Evolutionary conservation across 169 alveolate species (phyloP).

Genomic region (Perkinsus olseni): DNA sequence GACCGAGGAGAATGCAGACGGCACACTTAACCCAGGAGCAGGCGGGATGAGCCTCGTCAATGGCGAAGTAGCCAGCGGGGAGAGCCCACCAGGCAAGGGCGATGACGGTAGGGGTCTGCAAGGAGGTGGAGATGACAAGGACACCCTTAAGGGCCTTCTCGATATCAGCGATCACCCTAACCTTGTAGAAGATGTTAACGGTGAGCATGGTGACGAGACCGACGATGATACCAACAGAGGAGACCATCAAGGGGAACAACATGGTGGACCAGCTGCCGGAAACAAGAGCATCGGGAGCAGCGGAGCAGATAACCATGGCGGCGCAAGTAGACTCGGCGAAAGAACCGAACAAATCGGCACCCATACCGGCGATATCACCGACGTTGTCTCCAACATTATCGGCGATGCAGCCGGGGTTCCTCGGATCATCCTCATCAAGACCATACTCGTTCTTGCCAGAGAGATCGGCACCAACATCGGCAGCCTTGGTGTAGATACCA

Average conservation of each 20-base stretch:
- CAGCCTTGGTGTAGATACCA: conserved; percentile 70
- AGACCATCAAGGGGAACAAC: conserved; percentile 50
- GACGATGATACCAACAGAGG: conserved; percentile 55
- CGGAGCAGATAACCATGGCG: conserved; percentile 23
- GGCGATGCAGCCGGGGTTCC: conserved; percentile 69
- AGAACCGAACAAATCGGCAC: conserved; percentile 72
- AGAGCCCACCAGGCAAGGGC: conserved; percentile 37
- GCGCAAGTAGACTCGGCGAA: conserved; percentile 71
- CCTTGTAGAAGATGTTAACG: conserved; percentile 44
- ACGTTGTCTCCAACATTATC: conserved; percentile 74
- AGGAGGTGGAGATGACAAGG: conserved; percentile 57
- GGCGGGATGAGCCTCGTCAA: conserved; percentile 14
- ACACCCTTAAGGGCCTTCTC: conserved; percentile 59
- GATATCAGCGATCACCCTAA: conserved; percentile 39
- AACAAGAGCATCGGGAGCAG: neutral
- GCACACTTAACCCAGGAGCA: conserved; percentile 37
- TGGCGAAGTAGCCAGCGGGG: conserved; percentile 2
- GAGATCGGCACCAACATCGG: conserved; percentile 69
- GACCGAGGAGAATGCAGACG: conserved; percentile 52
- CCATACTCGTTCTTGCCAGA: conserved; percentile 67
- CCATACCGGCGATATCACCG: conserved; percentile 75
- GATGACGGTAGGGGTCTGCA: conserved; percentile 56
- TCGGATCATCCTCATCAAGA: conserved; percentile 64
- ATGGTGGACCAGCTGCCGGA: conserved; percentile 16
- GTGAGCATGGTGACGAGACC: conserved; percentile 49